Base-by-base conservation (phyloP, 129 eudicot genomes). In the Dittrichia graveolens region DNA sequence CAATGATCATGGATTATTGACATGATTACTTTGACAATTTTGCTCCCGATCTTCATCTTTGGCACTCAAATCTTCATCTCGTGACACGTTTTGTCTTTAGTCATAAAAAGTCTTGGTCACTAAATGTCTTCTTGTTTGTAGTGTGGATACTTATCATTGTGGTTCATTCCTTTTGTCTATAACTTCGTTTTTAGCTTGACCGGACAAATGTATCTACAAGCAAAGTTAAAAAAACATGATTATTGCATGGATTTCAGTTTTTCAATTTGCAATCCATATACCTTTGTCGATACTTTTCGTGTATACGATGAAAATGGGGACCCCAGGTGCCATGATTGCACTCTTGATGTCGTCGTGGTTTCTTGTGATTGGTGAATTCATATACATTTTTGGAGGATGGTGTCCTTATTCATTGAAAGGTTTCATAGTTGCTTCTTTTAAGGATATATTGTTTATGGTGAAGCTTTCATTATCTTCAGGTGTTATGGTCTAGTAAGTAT, bases 381-480 rank as follows among this genome's bases (percentile, higher is more conserved):
- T 78, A 2, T 86, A 83, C 39, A 78, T 86, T 38, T 81, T 86
- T 67, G 92, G 92, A 16, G 92, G 92, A 34, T 86, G 92, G 92
- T 86, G 92, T 50, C 92, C 86, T 3, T 9, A 71, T 44, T 42
- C 88, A 12, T 86, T 88, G 92, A 83, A 71, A 75, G 92, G 92
- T 14, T 86, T 86, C 62, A 68, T 75, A 12, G 9, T 37, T 16
- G 79, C 84, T 35, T 88, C 95, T 16, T 78, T 88, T 41, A 63
- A 71, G 78, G 95, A 88, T 78, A 43, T 88, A 4, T 16, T 80
- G 4, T 90, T 90, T 12, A 79, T 88, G 5, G 47, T 88, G 7
- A 88, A 85, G 81, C 84, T 85, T 62, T 88, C 95, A 12, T 19
- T 83, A 9, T 85, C 95, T 38, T 88, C 95, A 5, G 95, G 95